Evolutionary conservation across 2,329 filamentous ascomycete species (phyloP), one percentile per base, ranked within the genome.

Genomic region (Dothistroma pini): DNA sequence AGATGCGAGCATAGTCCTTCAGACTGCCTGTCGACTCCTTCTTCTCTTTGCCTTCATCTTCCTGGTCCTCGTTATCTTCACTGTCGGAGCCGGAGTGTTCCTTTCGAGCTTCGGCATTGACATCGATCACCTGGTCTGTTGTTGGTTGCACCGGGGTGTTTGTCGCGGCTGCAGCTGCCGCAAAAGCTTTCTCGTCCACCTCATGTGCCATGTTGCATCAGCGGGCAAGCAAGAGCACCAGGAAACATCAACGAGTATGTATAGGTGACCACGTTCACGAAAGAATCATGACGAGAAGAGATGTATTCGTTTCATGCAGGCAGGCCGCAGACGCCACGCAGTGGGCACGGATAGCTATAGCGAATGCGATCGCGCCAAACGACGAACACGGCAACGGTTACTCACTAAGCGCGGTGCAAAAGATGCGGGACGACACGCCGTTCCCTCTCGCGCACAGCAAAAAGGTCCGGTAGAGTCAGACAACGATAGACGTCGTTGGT

Each of bases 1-100:
- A 75, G 56, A 75, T 68, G 16, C 73, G 69, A 35, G 57, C 49
- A 47, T 70, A 70, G 58, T 69, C 68, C 34, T 61, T 62, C 32
- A 68, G 25, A 14, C 61, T 57, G 25, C 66, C 67, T n/a, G 50
- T 34, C 11, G 16, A 29, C 51, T 56, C 47, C 34, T 60, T 56
- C 52, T 60, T 51, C 32, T 50, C 52, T 25, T 50, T 25, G 51
- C 22, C n/a, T 7, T 44, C 16, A 8, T 8, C 41, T 19, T 44
- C n/a, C 8, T 16, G 41, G 14, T 44, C 41, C 14, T 44, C 16
- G 16, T 44, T 44, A 14, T 44, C 41, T 19, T 44, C 41, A 44
- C 41, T 44, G 41, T 44, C 41, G 16, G 41, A 44, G 8, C 41
- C 41, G n/a, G 32, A 32, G 16, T 41, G 32, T n/a, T 54, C 52